Base-by-base conservation (phyloP, 352 stramenopile species). In the Phytophthora litchii region DNA sequence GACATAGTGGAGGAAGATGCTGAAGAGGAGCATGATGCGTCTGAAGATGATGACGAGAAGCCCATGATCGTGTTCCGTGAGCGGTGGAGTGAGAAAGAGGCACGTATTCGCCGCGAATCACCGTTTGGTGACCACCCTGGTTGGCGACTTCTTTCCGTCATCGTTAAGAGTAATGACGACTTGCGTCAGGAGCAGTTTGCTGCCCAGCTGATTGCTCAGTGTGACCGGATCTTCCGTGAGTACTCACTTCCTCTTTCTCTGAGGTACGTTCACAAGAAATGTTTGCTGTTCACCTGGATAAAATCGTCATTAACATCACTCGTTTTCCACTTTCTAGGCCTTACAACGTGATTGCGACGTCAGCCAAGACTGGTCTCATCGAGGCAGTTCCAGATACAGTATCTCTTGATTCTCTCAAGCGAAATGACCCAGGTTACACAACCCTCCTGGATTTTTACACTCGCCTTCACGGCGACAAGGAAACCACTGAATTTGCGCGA, bases 151-250 rank as follows among this genome's bases (percentile, higher is more conserved):
- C 69, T 94, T 27, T 88, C 88, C 42, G 88, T 99, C 14, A 99
- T 99, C 60, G 94, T 99, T 2, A 99, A 95, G 77, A 98, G 93
- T 41, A 98, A 99, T 59, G 97, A 99, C 67, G 97, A 99, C 52
- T 72, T 99, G 46, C 84, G 97, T 2, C 97, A 99, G 70, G 97
- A 99, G 73, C 90, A 97, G 23, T 98, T 99, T 73, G 94, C 97
- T 0, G 95, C 98, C 54, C 96, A 99, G 67, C 72, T 99, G 3
- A 99, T 99, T 60, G 82, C 92, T 17, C 83, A 98, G 42, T 98
- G 95, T 50, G 81, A 97, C 34, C 88, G 97, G 41, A 97, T 98
- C 55, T 99, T 99, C 67, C 78, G 94, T 51, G 88, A 93, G 41
- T 95, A 97, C n/a, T 82, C 86, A 13, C 68, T 99, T 17, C 90